phyloP scores from a whole-genome alignment of 2,329 filamentous ascomycete genomes.

The Aureobasidium sp. region DNA sequence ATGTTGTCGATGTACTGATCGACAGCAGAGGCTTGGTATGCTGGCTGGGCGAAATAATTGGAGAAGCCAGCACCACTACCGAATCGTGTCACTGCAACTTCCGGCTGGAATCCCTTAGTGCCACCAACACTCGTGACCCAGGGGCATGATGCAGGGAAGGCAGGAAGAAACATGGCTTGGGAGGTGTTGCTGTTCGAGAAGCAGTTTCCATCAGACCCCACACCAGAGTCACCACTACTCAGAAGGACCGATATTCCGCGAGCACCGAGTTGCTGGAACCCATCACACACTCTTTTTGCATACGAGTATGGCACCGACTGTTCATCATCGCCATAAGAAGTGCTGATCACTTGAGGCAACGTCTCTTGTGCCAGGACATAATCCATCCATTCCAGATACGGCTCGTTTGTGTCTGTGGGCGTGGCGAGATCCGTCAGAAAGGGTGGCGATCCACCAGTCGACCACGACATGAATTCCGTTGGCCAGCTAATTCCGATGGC shows the following conservation, averaged over 20 bases:
- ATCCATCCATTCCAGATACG: constrained; percentile 70
- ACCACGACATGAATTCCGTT: constrained; percentile 63
- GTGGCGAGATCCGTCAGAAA: constrained; percentile 55
- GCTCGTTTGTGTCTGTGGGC: constrained; percentile 68
- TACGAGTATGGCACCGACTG: constrained; percentile 69
- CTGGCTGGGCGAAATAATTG: constrained; percentile 48
- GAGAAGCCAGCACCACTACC: constrained; percentile 52
- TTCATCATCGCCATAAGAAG: constrained; percentile 74
- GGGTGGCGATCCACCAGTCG: constrained; percentile 63
- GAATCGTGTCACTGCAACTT: constrained; percentile 56
- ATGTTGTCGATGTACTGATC: constrained; percentile 45
- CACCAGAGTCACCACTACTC: constrained; percentile 67
- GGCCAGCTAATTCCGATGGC: constrained; percentile 62
- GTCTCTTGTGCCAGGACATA: constrained; percentile 61
- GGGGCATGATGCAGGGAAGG: constrained; percentile 54
- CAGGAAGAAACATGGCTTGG: constrained; percentile 46
- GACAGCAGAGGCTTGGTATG: constrained; percentile 49
- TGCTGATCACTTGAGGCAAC: constrained; percentile 69
- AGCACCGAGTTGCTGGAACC: constrained; percentile 71
- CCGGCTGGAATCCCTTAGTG: constrained; percentile 46
- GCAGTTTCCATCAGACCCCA: constrained; percentile 54
- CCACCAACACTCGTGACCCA: constrained; percentile 55
- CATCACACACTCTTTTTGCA: constrained; percentile 66
- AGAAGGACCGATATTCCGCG: constrained; percentile 73
- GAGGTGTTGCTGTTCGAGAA: constrained; percentile 51